Base-by-base conservation (phyloP, 208 protist genomes). In the Willaertia magna region DNA sequence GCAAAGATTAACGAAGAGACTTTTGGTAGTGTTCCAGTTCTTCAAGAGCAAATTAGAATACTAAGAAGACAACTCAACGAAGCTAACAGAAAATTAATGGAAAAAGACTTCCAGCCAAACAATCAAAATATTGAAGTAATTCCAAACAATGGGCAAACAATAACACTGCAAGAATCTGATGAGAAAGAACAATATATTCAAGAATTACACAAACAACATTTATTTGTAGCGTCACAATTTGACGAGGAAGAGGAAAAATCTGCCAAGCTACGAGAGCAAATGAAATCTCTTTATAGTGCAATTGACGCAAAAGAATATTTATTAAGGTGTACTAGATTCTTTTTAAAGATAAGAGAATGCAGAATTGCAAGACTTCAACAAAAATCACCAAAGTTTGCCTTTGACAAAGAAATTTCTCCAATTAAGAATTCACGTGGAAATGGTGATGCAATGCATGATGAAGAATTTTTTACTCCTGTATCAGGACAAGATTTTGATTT, bases 1-100 rank as follows among this genome's bases (percentile, higher is more conserved):
- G 47, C 84, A 4, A 40, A 44, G n/a, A 44, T 86, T 18, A 86
- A 86, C 22, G 67, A 86, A 44, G 79, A 76, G n/a, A 67, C 55
- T 7, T 67, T 26, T 34, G 55, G 55, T 34, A 67, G 55, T 67
- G 39, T 40, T 51, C 42, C 20, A 51, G 11, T 42, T 9, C 51
- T 81, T 40, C 76, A 81, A 51, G 44, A 46, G 39, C 76, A 81
- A 81, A 46, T 81, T 16, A 81, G 26, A 44, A 0, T 44, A 16
- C 67, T 76, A 4, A 40, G 67, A 44, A 76, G 44, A 44, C 67
- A 76, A 44, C 34, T 67, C 26, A 9, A 34, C 7, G 55, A 67
- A 30, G 55, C 55, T 34, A 67, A 67, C 55, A 67, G 34, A 67
- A 22, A 30, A n/a, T 12, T 67, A 34, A 9, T 11, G 34, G 55